These are phyloP conservation scores for Scheffersomyces stambukii DNA, from an alignment of 1,139 yeast species.

Conservation along the genomic window DNA sequence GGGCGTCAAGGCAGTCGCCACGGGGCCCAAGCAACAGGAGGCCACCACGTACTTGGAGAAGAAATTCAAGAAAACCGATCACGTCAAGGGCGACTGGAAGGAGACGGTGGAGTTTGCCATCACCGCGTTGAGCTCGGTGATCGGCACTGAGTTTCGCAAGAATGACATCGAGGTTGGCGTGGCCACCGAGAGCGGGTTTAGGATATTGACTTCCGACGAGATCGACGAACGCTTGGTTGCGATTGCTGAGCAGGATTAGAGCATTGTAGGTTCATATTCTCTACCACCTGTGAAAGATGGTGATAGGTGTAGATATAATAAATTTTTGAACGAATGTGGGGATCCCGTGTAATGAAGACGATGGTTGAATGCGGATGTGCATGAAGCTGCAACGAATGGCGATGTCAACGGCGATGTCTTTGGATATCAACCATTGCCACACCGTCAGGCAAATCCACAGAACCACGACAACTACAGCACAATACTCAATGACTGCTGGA, in stretches of 20 bases:
- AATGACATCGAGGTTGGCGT: slow-evolving; percentile 92
- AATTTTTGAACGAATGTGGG: neutral
- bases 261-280: too few relatives aligned
- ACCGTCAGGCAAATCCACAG: too few relatives aligned
- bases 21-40: slow-evolving; percentile 98
- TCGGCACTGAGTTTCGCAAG: slow-evolving; percentile 91
- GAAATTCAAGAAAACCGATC: slow-evolving; percentile 74
- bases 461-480: too few relatives aligned
- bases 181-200: slow-evolving; percentile 68
- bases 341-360: neutral
- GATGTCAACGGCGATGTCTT: too few relatives aligned
- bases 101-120: slow-evolving; percentile 88
- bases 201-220: slow-evolving; percentile 73
- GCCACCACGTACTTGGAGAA: slow-evolving; percentile 88
- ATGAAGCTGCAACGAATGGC: too few relatives aligned
- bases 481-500: too few relatives aligned
- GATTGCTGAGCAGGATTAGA: slow-evolving; percentile 90
- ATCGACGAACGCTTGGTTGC: slow-evolving; percentile 91
- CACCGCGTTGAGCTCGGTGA: slow-evolving; percentile 74
- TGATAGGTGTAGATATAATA: slow-evolving; percentile 3
- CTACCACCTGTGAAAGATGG: too few relatives aligned
- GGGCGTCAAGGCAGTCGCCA: slow-evolving; percentile 87
- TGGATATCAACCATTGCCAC: too few relatives aligned
- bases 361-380: slow-evolving; percentile 1
- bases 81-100: slow-evolving; percentile 82